A percentile compares a stretch with the other conserved stretches of the same genome.
Conservation (phyloP, 768 basidiomycete species). For the Arthromyces matolae region DNA sequence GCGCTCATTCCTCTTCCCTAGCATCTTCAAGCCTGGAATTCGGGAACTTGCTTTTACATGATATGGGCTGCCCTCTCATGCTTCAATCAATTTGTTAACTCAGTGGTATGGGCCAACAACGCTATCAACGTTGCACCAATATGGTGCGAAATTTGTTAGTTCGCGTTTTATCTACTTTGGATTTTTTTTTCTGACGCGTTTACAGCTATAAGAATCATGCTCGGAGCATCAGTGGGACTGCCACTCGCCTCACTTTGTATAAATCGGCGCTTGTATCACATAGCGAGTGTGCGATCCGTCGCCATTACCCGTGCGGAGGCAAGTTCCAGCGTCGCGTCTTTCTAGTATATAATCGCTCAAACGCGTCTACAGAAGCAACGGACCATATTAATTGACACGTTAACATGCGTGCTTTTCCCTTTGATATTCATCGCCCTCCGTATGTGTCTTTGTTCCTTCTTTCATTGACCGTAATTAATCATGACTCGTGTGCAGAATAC, state of each 20-base stretch:
- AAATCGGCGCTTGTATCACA: constrained; percentile 48
- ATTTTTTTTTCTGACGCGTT: too few relatives aligned
- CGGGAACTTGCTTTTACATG: constrained; percentile 73
- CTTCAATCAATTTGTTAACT: constrained; percentile 59
- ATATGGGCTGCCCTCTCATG: constrained; percentile 57
- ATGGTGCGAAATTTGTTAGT: constrained; percentile 68
- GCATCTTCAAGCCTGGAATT: constrained; percentile 51
- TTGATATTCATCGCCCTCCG: constrained; percentile 42
- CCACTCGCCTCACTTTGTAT: constrained; percentile 54
- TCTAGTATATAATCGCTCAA: too few relatives aligned
- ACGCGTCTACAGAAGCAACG: constrained; percentile 4
- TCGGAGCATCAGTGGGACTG: constrained; percentile 42
- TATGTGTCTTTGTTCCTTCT: constrained; percentile 23
- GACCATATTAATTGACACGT: constrained; percentile 38
- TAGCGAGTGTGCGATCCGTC: constrained; percentile 29
- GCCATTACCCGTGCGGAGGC: constrained; percentile 33
- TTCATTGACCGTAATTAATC: neutral
- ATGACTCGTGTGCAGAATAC: constrained; percentile 39
- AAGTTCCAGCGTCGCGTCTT: constrained; percentile 8
- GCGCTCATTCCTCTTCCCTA: constrained; percentile 40
- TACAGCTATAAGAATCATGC: constrained; percentile 41
- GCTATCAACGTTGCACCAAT: constrained; percentile 48
- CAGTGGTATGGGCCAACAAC: constrained; percentile 63
- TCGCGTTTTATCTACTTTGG: too few relatives aligned
- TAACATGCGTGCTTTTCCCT: constrained; percentile 46